These are phyloP conservation scores for Agrocybe chaxingu DNA, from an alignment of 768 basidiomycete genomes.

Conservation along the genomic window DNA sequence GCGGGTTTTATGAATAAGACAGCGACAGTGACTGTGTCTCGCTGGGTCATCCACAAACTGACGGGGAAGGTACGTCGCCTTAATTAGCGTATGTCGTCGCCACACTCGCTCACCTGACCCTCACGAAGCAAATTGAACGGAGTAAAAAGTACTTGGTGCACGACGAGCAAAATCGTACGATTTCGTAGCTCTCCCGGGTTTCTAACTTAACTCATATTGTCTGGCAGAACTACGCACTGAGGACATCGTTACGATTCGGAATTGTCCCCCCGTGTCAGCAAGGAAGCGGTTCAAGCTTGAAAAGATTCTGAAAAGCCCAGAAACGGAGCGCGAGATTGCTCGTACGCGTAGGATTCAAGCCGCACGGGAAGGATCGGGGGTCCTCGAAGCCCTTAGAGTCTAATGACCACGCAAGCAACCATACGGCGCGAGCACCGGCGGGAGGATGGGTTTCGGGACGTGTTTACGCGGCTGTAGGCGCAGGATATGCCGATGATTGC, in stretches of 20 bases:
- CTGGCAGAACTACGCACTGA: constrained; percentile 57
- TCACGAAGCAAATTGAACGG: constrained; percentile 59
- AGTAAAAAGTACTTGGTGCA: constrained; percentile 79
- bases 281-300: constrained; percentile 75
- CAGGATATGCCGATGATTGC: constrained; percentile 17
- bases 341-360: constrained; percentile 22
- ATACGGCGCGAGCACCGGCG: neutral
- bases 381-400: constrained; percentile 12
- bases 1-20: constrained; percentile 84
- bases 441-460: neutral
- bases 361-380: constrained; percentile 11
- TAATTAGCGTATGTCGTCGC: neutral
- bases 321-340: constrained; percentile 50
- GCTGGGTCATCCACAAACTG: constrained; percentile 65
- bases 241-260: constrained; percentile 74
- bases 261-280: constrained; percentile 79
- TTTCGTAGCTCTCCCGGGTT: neutral
- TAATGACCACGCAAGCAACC: constrained; percentile 2
- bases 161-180: constrained; percentile 68
- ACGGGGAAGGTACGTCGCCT: constrained; percentile 67
- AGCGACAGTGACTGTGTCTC: constrained; percentile 77
- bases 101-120: neutral
- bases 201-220: constrained; percentile 6
- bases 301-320: constrained; percentile 64
- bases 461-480: neutral